Evolutionary conservation across 352 stramenopile species (phyloP).

Genomic region (Paralagenidium karlingii): DNA sequence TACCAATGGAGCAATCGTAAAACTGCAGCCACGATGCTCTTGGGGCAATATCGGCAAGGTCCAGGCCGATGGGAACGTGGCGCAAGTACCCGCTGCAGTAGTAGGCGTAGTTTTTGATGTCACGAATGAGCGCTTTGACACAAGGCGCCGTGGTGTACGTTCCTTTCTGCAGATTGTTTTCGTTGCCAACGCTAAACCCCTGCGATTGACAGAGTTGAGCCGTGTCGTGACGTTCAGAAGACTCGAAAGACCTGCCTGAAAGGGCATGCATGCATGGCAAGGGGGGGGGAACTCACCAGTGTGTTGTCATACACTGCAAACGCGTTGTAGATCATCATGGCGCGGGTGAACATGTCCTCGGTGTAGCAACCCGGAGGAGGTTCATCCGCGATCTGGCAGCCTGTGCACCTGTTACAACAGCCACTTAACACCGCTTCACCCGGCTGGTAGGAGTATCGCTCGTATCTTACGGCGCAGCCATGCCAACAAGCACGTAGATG

Average conservation of each 20-base stretch:
- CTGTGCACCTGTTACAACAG: conserved; percentile 8
- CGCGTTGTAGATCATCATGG: conserved; percentile 34
- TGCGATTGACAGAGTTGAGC: too few relatives aligned
- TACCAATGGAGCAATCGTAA: conserved; percentile 26
- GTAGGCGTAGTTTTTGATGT: conserved; percentile 24
- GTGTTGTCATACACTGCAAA: conserved; percentile 49
- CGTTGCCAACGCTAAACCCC: conserved; percentile 34
- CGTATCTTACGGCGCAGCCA: conserved; percentile 18
- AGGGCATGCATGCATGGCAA: too few relatives aligned
- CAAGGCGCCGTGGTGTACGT: conserved; percentile 20
- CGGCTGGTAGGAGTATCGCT: conserved; percentile 5
- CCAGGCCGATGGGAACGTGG: conserved; percentile 28
- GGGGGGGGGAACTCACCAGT: conserved; percentile 6
- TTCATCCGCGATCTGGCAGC: conserved; percentile 20
- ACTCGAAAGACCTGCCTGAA: background rate
- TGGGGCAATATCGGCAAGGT: conserved; percentile 27
- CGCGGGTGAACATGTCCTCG: conserved; percentile 19
- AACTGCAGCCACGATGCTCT: conserved; percentile 32
- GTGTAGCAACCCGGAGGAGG: conserved; percentile 29
- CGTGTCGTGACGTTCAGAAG: background rate
- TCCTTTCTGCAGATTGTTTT: conserved; percentile 29
- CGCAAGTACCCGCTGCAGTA: conserved; percentile 17
- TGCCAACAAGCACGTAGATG: conserved; percentile 40
- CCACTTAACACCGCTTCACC: background rate
- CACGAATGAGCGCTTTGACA: conserved; percentile 32